Conservation (phyloP, 2,329 filamentous ascomycete genomes). For the Camptophora hylomeconis region DNA sequence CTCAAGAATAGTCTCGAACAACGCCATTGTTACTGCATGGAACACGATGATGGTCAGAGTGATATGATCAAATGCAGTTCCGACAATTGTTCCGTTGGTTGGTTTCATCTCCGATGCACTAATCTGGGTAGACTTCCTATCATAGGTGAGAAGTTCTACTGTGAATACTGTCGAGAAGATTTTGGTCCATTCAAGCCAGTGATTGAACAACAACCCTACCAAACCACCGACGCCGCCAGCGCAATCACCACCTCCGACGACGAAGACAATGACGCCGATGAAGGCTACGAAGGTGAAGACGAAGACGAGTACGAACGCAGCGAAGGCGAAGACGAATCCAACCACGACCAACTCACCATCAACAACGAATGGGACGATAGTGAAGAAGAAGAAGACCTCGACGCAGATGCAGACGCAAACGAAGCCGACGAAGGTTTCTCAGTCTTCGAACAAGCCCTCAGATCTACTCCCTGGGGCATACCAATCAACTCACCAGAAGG, state of each 20-base stretch:
- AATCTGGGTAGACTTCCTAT: slow-evolving; percentile 7
- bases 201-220: background rate
- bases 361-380: background rate
- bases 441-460: background rate
- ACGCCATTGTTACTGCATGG: slow-evolving; percentile 8
- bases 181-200: background rate
- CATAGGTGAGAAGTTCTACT: slow-evolving; percentile 6
- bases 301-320: background rate
- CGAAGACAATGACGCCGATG: too few relatives aligned
- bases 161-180: slow-evolving; percentile 7
- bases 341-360: background rate
- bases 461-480: slow-evolving; percentile 4
- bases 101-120: slow-evolving; percentile 10
- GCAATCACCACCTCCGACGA: too few relatives aligned
- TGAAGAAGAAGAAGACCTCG: background rate
- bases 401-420: background rate
- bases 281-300: background rate
- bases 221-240: slow-evolving; percentile 1
- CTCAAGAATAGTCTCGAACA: background rate
- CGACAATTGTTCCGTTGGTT: slow-evolving; percentile 9
- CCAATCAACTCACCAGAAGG: too few relatives aligned
- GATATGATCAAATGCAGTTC: slow-evolving; percentile 10
- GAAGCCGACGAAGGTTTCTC: background rate
- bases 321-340: background rate
- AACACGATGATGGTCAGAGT: slow-evolving; percentile 2